These are phyloP conservation scores for Bretziella fagacearum DNA, from an alignment of 2,329 filamentous ascomycete genomes.

Conservation along the genomic window DNA sequence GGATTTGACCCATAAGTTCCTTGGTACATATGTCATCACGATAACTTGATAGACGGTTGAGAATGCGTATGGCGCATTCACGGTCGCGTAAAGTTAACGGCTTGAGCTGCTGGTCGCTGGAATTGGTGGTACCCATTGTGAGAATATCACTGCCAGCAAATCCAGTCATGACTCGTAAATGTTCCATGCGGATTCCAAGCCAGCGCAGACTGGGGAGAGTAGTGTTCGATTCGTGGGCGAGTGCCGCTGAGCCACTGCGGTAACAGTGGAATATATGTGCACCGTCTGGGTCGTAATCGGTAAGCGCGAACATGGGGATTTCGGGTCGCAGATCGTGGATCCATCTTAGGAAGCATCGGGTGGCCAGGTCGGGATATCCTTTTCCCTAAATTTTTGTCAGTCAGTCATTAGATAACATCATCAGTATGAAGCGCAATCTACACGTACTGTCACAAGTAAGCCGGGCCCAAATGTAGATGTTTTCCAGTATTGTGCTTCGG, in stretches of 20 bases:
- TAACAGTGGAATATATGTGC: constrained; percentile 59
- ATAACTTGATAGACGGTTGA: constrained; percentile 27
- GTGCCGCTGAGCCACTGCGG: constrained; percentile 46
- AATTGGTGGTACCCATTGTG: neutral
- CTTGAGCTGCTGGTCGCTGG: constrained; percentile 17
- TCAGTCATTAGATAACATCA: neutral
- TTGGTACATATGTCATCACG: constrained; percentile 19
- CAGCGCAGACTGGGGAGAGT: constrained; percentile 38
- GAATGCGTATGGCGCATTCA: constrained; percentile 35
- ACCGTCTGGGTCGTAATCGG: constrained; percentile 65
- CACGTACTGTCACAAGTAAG: constrained; percentile 47
- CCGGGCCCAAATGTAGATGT: constrained; percentile 34
- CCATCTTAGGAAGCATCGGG: constrained; percentile 44
- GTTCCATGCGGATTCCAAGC: constrained; percentile 41
- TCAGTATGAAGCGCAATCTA: too few species aligned
- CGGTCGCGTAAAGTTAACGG: constrained; percentile 40
- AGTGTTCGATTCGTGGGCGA: constrained; percentile 41
- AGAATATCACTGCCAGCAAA: neutral
- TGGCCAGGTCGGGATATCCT: constrained; percentile 63
- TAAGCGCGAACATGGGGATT: constrained; percentile 43
- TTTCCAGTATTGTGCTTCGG: constrained; percentile 38
- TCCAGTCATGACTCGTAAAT: constrained; percentile 21
- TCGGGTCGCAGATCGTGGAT: constrained; percentile 31
- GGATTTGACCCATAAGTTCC: constrained; percentile 39
- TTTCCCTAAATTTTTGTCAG: constrained; percentile 40